Base-by-base conservation (phyloP, 2,329 filamentous ascomycete genomes). In the Cercospora sojina region DNA sequence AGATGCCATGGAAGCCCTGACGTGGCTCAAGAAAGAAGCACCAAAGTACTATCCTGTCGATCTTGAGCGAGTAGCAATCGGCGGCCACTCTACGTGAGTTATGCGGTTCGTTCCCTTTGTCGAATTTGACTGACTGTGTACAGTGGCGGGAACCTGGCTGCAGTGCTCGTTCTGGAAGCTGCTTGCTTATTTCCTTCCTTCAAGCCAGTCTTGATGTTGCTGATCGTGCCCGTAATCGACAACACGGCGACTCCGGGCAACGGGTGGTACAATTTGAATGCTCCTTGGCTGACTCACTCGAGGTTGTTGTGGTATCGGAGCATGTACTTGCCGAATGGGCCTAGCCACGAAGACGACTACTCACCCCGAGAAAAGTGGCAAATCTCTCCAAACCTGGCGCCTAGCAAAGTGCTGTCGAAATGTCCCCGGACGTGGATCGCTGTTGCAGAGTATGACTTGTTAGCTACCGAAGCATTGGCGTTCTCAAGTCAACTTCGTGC, bases 1-100 rank as follows among this genome's bases (percentile, higher is more conserved):
- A 57, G 82, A 84, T 70, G 76, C 77, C 16, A 82, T 79, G 75
- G 82, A 83, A 72, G 78, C 79, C 3, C 69, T 83, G 64, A 72
- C 80, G 72, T 83, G 80, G 80, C 59, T 71, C 4, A 62, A 68
- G 43, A 68, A 68, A 43, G 58, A 67, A 31, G 69, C 67, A 29
- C 62, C 64, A 1, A 61, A 65, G 6, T 59, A 53, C 38, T 68
- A 70, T 20, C 65, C 60, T 10, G 20, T 71, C 25, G 69, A 71
- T 35, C 49, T 66, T 20, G 47, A 63, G 13, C 47, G 69, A 20
- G 62, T 71, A 13, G 69, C 69, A 9, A 62, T 71, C 13, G 69
- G 69, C 23, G 69, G 69, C 10, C 66, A 62, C 31, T 69, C 62
- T 5, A 64, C 68, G 61, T 68, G 25, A 23, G 67, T 66, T 8